A percentile compares a stretch with the other conserved stretches of the same genome.
phyloP scores from a whole-genome alignment of 768 basidiomycete species.

The Trametes punicea region DNA sequence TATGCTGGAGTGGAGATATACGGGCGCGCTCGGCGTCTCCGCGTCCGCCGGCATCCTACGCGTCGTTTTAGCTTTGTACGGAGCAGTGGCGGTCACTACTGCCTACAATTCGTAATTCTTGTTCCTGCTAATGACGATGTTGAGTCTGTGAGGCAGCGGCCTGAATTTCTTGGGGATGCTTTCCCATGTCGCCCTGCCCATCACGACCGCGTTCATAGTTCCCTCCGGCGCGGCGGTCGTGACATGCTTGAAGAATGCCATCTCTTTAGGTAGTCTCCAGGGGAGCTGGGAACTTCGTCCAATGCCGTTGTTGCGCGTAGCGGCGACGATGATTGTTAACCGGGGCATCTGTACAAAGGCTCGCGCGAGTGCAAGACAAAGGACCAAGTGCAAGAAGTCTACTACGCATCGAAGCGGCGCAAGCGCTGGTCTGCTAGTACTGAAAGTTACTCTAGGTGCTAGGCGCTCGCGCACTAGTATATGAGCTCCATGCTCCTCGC shows the following conservation, averaged over 20 bases:
- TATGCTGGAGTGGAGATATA: conserved; percentile 39
- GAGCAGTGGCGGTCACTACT: background rate
- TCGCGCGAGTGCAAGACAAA: background rate
- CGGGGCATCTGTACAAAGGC: conserved; percentile 25
- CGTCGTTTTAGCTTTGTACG: background rate
- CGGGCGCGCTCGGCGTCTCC: conserved; percentile 22
- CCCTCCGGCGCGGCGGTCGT: conserved; percentile 58
- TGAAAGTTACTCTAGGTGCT: too few relatives aligned
- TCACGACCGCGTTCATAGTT: conserved; percentile 72
- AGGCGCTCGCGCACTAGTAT: too few relatives aligned
- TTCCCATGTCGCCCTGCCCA: conserved; percentile 99
- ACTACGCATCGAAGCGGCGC: too few relatives aligned
- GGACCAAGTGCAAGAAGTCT: background rate
- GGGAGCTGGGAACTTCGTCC: conserved; percentile 74
- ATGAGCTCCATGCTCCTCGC: too few relatives aligned
- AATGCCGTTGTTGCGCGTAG: conserved; percentile 84
- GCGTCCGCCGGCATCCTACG: conserved; percentile 12
- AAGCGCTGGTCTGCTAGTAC: too few relatives aligned
- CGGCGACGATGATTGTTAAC: conserved; percentile 92
- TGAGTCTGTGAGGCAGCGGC: conserved; percentile 72
- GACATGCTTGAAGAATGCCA: conserved; percentile 88
- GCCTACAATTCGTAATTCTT: conserved; percentile 59
- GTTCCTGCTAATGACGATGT: conserved; percentile 73
- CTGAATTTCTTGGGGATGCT: conserved; percentile 84
- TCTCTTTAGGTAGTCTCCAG: conserved; percentile 86